A percentile compares a stretch with the other conserved stretches of the same genome.
Conservation (phyloP, 1,284 basidiomycete genomes). For the Sparassis latifolia region DNA sequence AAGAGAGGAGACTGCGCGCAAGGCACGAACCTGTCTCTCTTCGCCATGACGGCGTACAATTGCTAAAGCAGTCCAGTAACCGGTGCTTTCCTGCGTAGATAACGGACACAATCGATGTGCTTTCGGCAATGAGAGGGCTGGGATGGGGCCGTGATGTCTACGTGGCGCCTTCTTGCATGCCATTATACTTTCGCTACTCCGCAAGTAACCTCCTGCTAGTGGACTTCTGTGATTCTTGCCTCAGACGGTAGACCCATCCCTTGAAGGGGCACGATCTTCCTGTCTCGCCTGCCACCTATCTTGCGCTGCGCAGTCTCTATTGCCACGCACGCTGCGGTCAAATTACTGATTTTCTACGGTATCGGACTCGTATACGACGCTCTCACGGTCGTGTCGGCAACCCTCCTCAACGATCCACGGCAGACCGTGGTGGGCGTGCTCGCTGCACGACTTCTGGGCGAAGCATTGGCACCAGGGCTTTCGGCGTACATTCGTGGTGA, state of each 20-base stretch:
- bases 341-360: conserved; percentile 42
- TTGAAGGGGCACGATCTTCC: conserved; percentile 58
- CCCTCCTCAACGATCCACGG: conserved; percentile 51
- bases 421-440: conserved; percentile 56
- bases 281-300: conserved; percentile 37
- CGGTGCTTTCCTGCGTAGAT: conserved; percentile 11
- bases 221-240: conserved; percentile 49
- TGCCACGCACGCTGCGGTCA: conserved; percentile 49
- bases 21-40: conserved; percentile 17
- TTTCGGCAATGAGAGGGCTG: conserved; percentile 46
- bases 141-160: conserved; percentile 52
- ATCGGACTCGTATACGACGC: conserved; percentile 44
- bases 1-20: conserved; percentile 37
- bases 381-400: conserved; percentile 57
- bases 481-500: neutral
- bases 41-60: conserved; percentile 1
- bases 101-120: conserved; percentile 51
- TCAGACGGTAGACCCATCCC: conserved; percentile 54
- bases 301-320: conserved; percentile 53
- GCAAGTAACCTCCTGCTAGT: conserved; percentile 41
- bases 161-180: conserved; percentile 49
- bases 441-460: conserved; percentile 67
- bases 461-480: conserved; percentile 66
- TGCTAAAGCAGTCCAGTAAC: conserved; percentile 7
- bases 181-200: conserved; percentile 43